phyloP scores from a whole-genome alignment of 2,329 filamentous ascomycete species.

The Apiospora koreana region DNA sequence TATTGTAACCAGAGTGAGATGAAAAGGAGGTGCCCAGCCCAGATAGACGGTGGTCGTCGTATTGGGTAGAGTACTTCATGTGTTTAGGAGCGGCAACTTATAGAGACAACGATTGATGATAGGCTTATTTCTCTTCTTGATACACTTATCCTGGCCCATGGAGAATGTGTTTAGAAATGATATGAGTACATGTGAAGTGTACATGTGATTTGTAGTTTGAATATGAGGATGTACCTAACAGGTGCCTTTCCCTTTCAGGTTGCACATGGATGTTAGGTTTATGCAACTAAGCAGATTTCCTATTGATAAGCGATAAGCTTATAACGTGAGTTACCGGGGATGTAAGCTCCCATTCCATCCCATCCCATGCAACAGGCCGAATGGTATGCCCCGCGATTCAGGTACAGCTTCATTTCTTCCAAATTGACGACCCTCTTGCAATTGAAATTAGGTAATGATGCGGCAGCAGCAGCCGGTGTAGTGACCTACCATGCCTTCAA shows the following conservation, averaged over 20 bases:
- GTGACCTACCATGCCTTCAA: conserved; percentile 13
- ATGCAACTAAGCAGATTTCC: not conserved
- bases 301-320: not conserved
- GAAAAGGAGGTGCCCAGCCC: not conserved
- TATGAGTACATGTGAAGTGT: no score
- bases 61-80: not conserved
- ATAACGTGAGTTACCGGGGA: not conserved
- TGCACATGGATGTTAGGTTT: not conserved
- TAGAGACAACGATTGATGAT: not conserved
- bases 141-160: not conserved
- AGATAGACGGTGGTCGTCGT: not conserved
- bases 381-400: not conserved
- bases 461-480: not conserved
- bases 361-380: not conserved
- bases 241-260: no score
- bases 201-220: not conserved
- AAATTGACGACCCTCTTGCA: not conserved
- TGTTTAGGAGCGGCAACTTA: not conserved
- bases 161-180: not conserved
- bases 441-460: not conserved
- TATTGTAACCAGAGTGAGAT: conserved; percentile 33
- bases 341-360: not conserved
- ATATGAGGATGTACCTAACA: not conserved
- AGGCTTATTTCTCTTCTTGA: not conserved
- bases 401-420: not conserved